phyloP scores from a whole-genome alignment of 2,329 filamentous ascomycete genomes.

The Arthrinium phaeospermum region DNA sequence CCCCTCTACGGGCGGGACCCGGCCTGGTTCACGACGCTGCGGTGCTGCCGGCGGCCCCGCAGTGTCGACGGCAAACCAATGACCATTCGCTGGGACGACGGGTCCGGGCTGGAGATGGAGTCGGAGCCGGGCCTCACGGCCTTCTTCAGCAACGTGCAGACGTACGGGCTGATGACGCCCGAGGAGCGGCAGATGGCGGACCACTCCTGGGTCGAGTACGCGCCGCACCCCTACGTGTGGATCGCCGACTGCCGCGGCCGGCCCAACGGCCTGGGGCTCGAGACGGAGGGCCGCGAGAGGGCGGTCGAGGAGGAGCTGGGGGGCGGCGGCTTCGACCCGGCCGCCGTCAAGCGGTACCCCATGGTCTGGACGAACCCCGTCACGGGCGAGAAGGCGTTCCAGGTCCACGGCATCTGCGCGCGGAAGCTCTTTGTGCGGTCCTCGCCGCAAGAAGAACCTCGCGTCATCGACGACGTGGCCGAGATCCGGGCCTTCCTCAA shows the following conservation, averaged over 20 bases:
- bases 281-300: conserved; percentile 45
- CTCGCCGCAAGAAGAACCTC: conserved; percentile 38
- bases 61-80: conserved; percentile 36
- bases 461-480: conserved; percentile 43
- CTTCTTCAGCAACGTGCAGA: conserved; percentile 49
- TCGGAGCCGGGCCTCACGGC: conserved; percentile 49
- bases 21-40: conserved; percentile 49
- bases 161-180: conserved; percentile 46
- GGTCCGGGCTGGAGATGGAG: conserved; percentile 47
- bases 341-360: conserved; percentile 47
- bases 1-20: conserved; percentile 49
- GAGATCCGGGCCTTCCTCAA: conserved; percentile 44
- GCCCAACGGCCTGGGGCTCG: conserved; percentile 47
- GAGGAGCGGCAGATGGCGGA: conserved; percentile 49
- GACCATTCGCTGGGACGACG: conserved; percentile 50
- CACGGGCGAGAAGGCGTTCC: conserved; percentile 48
- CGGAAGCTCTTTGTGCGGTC: conserved; percentile 46
- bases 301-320: conserved; percentile 44
- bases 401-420: conserved; percentile 48
- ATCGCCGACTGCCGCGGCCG: conserved; percentile 47
- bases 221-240: conserved; percentile 51
- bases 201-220: conserved; percentile 53
- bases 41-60: conserved; percentile 44
- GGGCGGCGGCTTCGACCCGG: conserved; percentile 40
- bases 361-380: conserved; percentile 53